Evolutionary conservation across 495 filamentous ascomycete species (phyloP).

Genomic region (Mytilinidion resinicola): DNA sequence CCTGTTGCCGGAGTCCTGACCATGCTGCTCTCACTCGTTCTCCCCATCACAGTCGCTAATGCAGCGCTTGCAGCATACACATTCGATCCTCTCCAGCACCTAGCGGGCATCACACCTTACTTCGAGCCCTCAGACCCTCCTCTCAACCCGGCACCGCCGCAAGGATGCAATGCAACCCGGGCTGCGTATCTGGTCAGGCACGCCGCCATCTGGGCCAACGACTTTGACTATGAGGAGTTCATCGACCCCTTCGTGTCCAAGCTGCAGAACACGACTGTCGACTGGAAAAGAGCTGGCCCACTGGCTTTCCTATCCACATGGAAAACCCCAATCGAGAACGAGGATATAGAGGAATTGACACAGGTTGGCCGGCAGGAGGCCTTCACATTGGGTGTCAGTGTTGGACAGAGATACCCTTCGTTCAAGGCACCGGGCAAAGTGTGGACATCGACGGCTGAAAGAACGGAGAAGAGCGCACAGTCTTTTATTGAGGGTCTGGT

Average conservation of each 20-base stretch:
- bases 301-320: constrained; percentile 40
- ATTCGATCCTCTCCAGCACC: constrained; percentile 45
- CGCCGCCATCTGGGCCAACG: constrained; percentile 46
- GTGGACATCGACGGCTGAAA: constrained; percentile 46
- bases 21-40: constrained; percentile 20
- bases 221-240: constrained; percentile 44
- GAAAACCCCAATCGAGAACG: constrained; percentile 40
- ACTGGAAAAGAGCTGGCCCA: constrained; percentile 29
- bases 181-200: constrained; percentile 44
- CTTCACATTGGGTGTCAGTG: constrained; percentile 34
- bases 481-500: constrained; percentile 41
- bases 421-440: constrained; percentile 39
- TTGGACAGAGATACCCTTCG: constrained; percentile 39
- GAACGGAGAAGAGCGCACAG: constrained; percentile 42
- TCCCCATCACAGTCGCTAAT: constrained; percentile 13
- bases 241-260: constrained; percentile 44
- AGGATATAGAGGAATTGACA: constrained; percentile 40
- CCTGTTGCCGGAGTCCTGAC: not conserved
- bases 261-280: constrained; percentile 35
- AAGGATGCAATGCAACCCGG: constrained; percentile 40
- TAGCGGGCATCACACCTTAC: constrained; percentile 44
- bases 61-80: constrained; percentile 30
- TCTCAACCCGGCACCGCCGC: constrained; percentile 23
- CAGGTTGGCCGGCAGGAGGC: constrained; percentile 42
- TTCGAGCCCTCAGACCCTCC: constrained; percentile 45